These are phyloP conservation scores for Entomortierella chlamydospora DNA, from an alignment of 192 early-diverging fungal species.

Conservation along the genomic window DNA sequence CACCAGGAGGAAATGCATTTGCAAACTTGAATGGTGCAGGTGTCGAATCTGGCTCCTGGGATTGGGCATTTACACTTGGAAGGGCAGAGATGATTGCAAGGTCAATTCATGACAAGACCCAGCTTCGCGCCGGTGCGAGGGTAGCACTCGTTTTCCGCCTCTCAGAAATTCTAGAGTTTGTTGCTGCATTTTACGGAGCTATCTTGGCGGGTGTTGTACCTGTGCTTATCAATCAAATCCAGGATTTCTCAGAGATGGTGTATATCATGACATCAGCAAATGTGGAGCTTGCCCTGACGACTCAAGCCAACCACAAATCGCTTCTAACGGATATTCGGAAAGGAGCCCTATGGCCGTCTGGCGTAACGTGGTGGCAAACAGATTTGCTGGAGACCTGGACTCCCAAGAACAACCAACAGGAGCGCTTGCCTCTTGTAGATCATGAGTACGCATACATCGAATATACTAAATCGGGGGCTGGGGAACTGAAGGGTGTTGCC, in stretches of 20 bases:
- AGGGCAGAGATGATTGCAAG: slow-evolving; percentile 74
- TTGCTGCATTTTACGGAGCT: slow-evolving; percentile 82
- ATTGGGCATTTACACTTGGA: slow-evolving; percentile 74
- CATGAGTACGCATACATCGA: slow-evolving; percentile 84
- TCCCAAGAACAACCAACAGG: slow-evolving; percentile 59
- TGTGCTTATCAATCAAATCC: slow-evolving; percentile 81
- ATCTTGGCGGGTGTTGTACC: slow-evolving; percentile 80
- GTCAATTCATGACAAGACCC: slow-evolving; percentile 69
- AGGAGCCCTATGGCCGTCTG: slow-evolving; percentile 67
- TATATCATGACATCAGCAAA: slow-evolving; percentile 76
- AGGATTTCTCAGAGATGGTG: slow-evolving; percentile 79
- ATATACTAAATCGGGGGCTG: slow-evolving; percentile 80
- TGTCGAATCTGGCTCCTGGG: slow-evolving; percentile 69
- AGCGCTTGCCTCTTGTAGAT: slow-evolving; percentile 54
- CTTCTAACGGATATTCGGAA: slow-evolving; percentile 75
- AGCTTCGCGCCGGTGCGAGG: slow-evolving; percentile 67
- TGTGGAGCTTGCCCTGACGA: slow-evolving; percentile 75
- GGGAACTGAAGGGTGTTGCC: slow-evolving; percentile 83
- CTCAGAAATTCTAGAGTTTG: slow-evolving; percentile 77
- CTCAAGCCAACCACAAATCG: slow-evolving; percentile 74
- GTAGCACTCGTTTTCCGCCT: slow-evolving; percentile 83
- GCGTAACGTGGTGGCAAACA: slow-evolving; percentile 82
- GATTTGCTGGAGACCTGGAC: slow-evolving; percentile 73
- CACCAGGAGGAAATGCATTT: slow-evolving; percentile 67
- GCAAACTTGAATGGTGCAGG: slow-evolving; percentile 75